These are phyloP conservation scores for Dipodascus geniculatus DNA, from an alignment of 805 yeast species.

Conservation along the genomic window DNA sequence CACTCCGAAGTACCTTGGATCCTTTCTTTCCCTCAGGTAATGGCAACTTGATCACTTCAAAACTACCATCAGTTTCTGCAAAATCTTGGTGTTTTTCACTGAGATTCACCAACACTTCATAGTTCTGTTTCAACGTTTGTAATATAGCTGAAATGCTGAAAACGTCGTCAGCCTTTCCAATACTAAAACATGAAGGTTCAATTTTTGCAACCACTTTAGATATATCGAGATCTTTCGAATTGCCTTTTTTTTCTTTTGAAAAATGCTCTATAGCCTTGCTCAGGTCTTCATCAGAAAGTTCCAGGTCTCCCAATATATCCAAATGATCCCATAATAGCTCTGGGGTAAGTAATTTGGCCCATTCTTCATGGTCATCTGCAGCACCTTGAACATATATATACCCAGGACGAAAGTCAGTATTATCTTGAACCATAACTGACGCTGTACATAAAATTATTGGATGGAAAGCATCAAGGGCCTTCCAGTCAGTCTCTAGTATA, in stretches of 20 bases:
- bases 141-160: background rate
- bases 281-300: constrained; percentile 25
- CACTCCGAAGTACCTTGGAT: constrained; percentile 43
- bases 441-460: constrained; percentile 49
- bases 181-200: background rate
- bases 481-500: constrained; percentile 17
- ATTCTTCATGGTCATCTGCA: constrained; percentile 86
- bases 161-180: constrained; percentile 1
- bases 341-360: constrained; percentile 54
- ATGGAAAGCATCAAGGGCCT: constrained; percentile 24
- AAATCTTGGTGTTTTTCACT: constrained; percentile 4
- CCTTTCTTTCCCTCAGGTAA: constrained; percentile 43
- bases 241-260: constrained; percentile 8
- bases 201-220: constrained; percentile 5
- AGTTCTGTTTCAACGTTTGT: background rate
- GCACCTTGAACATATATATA: constrained; percentile 79
- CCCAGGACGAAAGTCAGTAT: constrained; percentile 34
- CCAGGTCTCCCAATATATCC: constrained; percentile 20
- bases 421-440: constrained; percentile 51
- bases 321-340: constrained; percentile 43
- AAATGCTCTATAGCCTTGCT: constrained; percentile 12
- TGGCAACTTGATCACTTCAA: constrained; percentile 3
- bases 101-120: constrained; percentile 14
- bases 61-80: background rate
- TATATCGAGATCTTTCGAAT: constrained; percentile 15